A percentile compares a stretch with the other conserved stretches of the same genome.
These are phyloP conservation scores for Actinidia chinensis DNA, from an alignment of 179 eudicot species.

Conservation along the genomic window DNA sequence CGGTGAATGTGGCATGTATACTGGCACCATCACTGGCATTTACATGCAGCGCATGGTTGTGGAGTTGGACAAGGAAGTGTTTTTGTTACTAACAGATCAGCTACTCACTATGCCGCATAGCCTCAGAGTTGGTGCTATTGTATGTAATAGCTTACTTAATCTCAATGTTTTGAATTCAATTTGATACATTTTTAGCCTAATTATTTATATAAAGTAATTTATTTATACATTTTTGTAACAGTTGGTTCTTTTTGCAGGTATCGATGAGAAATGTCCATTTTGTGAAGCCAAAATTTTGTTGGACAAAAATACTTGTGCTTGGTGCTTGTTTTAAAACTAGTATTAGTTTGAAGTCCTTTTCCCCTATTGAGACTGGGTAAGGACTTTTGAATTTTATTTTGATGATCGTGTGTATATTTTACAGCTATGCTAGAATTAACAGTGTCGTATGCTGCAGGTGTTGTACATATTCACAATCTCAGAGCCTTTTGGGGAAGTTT, in stretches of 20 bases:
- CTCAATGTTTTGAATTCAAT: conserved; percentile 3
- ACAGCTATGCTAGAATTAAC: neutral
- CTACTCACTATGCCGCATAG: conserved; percentile 49
- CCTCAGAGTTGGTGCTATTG: conserved; percentile 79
- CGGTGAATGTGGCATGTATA: conserved; percentile 59
- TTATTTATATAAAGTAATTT: neutral
- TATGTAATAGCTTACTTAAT: conserved; percentile 37
- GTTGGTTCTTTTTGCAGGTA: conserved; percentile 39
- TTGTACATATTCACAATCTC: conserved; percentile 40
- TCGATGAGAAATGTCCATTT: conserved; percentile 70
- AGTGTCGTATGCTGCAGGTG: conserved; percentile 47
- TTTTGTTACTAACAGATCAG: conserved; percentile 68
- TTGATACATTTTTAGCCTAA: neutral
- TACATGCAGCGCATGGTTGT: conserved; percentile 76
- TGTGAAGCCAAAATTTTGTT: conserved; percentile 61
- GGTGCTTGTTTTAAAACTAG: conserved; percentile 84
- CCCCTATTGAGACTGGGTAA: conserved; percentile 82
- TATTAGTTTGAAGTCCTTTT: conserved; percentile 56
- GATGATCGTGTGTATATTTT: neutral
- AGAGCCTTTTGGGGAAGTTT: conserved; percentile 63
- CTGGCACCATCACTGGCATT: conserved; percentile 63
- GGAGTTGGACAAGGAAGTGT: conserved; percentile 75
- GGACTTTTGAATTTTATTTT: conserved; percentile 13
- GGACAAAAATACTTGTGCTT: conserved; percentile 72
- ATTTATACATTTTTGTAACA: conserved; percentile 10